A percentile compares a stretch with the other conserved stretches of the same genome.
phyloP scores from a whole-genome alignment of 2,329 filamentous ascomycete genomes.

The Periconia digitata region DNA sequence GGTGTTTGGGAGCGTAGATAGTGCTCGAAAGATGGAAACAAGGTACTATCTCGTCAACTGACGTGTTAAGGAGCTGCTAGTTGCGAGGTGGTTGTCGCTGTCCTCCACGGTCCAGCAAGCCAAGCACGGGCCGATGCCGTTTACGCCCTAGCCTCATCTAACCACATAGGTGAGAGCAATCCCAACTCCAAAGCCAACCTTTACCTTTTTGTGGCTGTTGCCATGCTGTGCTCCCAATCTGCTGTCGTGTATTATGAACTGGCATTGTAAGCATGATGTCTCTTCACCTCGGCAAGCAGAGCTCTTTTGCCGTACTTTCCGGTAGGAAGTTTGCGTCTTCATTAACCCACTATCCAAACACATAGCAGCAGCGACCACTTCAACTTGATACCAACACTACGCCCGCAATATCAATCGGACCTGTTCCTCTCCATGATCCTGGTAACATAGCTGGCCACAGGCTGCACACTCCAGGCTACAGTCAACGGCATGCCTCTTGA shows the following conservation, averaged over 20 bases:
- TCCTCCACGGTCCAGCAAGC: conserved; percentile 4
- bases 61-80: conserved; percentile 16
- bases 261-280: too few species aligned
- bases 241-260: too few species aligned
- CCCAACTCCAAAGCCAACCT: too few species aligned
- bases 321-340: not conserved
- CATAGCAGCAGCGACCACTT: not conserved
- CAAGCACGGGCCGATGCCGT: conserved; percentile 9
- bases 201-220: too few species aligned
- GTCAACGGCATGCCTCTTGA: too few species aligned
- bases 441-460: too few species aligned
- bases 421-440: too few species aligned
- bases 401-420: too few species aligned
- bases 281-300: too few species aligned
- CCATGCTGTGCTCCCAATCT: too few species aligned
- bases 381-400: not conserved
- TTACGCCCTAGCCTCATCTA: not conserved
- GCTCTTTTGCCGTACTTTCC: not conserved
- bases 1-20: conserved; percentile 13
- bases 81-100: conserved; percentile 7
- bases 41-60: conserved; percentile 1
- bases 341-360: not conserved
- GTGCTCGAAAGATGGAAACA: conserved; percentile 5
- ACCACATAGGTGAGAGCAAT: too few species aligned
- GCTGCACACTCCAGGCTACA: too few species aligned